Conservation (phyloP, 2,329 filamentous ascomycete species). For the Lojkania enalia region DNA sequence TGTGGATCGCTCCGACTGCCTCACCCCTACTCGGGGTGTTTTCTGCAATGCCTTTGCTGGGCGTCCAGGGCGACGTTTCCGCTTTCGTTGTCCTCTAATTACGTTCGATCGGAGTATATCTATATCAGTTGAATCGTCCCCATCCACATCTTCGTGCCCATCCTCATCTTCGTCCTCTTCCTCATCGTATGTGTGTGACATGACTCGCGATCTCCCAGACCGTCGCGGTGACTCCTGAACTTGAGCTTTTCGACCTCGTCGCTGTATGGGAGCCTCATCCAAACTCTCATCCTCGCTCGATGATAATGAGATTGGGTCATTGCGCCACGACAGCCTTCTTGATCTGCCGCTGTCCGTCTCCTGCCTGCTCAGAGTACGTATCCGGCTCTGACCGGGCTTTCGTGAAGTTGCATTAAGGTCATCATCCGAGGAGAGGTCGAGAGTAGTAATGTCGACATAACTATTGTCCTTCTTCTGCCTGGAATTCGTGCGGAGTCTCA, state of each 20-base stretch:
- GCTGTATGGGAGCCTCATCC: constrained; percentile 10
- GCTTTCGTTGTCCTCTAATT: constrained; percentile 38
- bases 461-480: constrained; percentile 19
- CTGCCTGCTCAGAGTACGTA: constrained; percentile 12
- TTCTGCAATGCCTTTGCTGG: constrained; percentile 16
- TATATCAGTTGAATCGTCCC: constrained; percentile 29
- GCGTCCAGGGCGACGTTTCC: constrained; percentile 32
- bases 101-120: constrained; percentile 50
- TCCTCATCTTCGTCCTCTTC: constrained; percentile 31
- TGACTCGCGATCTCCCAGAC: constrained; percentile 26
- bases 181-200: constrained; percentile 18
- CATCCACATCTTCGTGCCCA: constrained; percentile 35
- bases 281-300: constrained; percentile 21
- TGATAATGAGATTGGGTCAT: constrained; percentile 13
- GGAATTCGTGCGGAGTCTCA: constrained; percentile 29
- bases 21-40: constrained; percentile 30
- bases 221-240: constrained; percentile 30
- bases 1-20: constrained; percentile 52
- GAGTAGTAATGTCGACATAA: constrained; percentile 35
- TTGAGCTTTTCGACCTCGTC: constrained; percentile 21
- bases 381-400: constrained; percentile 22
- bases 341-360: constrained; percentile 14
- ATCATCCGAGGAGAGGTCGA: constrained; percentile 31
- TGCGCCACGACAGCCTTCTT: constrained; percentile 20
- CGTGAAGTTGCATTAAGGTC: constrained; percentile 18